Evolutionary conservation across 2,329 filamentous ascomycete genomes (phyloP).

Genomic region (Colletotrichum tanaceti): DNA sequence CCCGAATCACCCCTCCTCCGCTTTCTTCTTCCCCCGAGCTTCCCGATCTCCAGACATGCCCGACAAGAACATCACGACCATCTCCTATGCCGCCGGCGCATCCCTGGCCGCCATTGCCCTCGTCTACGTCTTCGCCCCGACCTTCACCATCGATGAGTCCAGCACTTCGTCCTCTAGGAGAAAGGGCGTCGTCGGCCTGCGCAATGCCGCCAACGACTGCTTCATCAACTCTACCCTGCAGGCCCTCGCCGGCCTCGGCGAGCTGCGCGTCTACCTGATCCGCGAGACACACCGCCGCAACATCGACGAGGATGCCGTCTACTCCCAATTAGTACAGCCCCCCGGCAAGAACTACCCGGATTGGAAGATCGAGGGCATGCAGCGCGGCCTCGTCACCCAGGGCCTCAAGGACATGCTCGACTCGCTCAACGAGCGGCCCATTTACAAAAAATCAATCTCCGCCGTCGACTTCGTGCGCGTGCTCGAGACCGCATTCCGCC

Average conservation of each 20-base stretch:
- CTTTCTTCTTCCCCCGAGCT: slow-evolving; percentile 19
- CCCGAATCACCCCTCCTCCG: slow-evolving; percentile 13
- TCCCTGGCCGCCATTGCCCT: slow-evolving; percentile 94
- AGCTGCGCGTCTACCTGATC: slow-evolving; percentile 91
- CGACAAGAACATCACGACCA: slow-evolving; percentile 83
- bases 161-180: slow-evolving; percentile 76
- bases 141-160: slow-evolving; percentile 91
- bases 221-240: slow-evolving; percentile 98
- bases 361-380: slow-evolving; percentile 75
- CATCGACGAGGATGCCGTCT: slow-evolving; percentile 82
- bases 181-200: slow-evolving; percentile 88
- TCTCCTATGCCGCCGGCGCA: slow-evolving; percentile 93
- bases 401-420: slow-evolving; percentile 94
- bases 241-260: slow-evolving; percentile 88
- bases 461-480: slow-evolving; percentile 85
- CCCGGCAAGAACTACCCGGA: slow-evolving; percentile 59
- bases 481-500: slow-evolving; percentile 86
- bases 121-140: slow-evolving; percentile 98
- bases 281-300: slow-evolving; percentile 86
- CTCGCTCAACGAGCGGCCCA: slow-evolving; percentile 89
- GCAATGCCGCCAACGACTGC: slow-evolving; percentile 93
- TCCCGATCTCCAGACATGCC: slow-evolving; percentile 67
- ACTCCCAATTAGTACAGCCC: slow-evolving; percentile 70
- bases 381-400: slow-evolving; percentile 84
- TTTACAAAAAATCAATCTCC: slow-evolving; percentile 93